Conservation (phyloP, 805 yeast genomes). For the Hagleromyces aurorensis region DNA sequence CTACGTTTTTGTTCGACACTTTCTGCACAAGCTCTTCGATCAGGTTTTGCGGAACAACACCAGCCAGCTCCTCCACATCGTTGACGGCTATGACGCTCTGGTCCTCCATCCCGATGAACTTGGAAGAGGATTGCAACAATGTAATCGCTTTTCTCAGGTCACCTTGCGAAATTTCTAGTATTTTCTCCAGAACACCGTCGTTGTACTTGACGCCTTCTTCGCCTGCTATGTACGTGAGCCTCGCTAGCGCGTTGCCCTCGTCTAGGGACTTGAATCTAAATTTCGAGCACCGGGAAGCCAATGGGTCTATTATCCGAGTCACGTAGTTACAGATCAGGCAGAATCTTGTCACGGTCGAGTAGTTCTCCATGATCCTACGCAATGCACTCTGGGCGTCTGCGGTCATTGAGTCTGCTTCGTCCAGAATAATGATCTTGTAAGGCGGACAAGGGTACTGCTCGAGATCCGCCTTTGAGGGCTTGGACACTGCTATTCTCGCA, state of each 20-base stretch:
- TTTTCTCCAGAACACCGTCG: slow-evolving; percentile 49
- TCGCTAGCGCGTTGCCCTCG: slow-evolving; percentile 54
- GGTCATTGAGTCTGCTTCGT: slow-evolving; percentile 98
- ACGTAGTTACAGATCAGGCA: slow-evolving; percentile 94
- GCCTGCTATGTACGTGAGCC: slow-evolving; percentile 53
- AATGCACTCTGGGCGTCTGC: slow-evolving; percentile 93
- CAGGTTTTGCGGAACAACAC: slow-evolving; percentile 51
- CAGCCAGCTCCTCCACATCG: slow-evolving; percentile 65
- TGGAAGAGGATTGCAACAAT: slow-evolving; percentile 74
- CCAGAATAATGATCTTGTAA: slow-evolving; percentile 82
- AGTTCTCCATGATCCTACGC: slow-evolving; percentile 89
- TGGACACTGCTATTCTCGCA: slow-evolving; percentile 78
- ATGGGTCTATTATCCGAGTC: slow-evolving; percentile 92
- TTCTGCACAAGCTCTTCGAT: slow-evolving; percentile 37
- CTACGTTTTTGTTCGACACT: slow-evolving; percentile 29
- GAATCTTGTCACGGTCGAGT: slow-evolving; percentile 83
- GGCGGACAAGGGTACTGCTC: slow-evolving; percentile 92
- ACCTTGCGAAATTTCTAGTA: slow-evolving; percentile 72
- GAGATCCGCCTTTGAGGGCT: slow-evolving; percentile 62
- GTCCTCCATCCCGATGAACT: slow-evolving; percentile 36
- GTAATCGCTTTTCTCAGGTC: slow-evolving; percentile 93
- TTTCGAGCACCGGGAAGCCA: slow-evolving; percentile 94
- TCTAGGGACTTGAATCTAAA: slow-evolving; percentile 82
- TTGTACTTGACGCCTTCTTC: slow-evolving; percentile 40
- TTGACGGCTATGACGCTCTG: slow-evolving; percentile 33